Conservation (phyloP, 2,329 filamentous ascomycete species). For the Colletotrichum lini region DNA sequence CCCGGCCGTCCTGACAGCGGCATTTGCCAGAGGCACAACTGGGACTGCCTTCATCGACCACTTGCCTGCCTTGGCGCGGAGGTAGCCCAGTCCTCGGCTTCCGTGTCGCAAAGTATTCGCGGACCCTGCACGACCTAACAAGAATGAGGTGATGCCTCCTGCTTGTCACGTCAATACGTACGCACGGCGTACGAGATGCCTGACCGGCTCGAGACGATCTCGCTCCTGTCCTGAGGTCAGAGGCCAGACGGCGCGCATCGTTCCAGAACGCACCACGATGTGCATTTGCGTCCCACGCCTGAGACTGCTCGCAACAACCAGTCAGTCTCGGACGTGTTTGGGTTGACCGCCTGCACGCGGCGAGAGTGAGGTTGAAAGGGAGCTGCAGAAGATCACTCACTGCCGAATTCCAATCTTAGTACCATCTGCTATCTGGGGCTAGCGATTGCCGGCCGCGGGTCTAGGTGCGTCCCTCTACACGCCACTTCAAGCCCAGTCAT, state of each 20-base stretch:
- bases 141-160: background rate
- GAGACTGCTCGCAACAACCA: conserved; percentile 14
- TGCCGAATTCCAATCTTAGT: conserved; percentile 29
- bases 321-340: background rate
- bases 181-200: conserved; percentile 1
- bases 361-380: background rate
- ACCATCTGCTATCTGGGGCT: conserved; percentile 26
- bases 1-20: conserved; percentile 18
- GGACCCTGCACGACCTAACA: background rate
- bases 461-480: conserved; percentile 11
- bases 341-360: conserved; percentile 1
- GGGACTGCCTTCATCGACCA: conserved; percentile 23
- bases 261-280: conserved; percentile 6
- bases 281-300: conserved; percentile 11
- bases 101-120: conserved; percentile 3
- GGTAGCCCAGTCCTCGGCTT: background rate
- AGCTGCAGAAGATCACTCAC: conserved; percentile 21
- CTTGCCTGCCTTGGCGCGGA: background rate
- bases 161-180: background rate
- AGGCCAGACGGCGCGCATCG: conserved; percentile 2
- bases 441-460: conserved; percentile 31
- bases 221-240: conserved; percentile 4
- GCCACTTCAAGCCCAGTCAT: conserved; percentile 19
- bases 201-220: conserved; percentile 5
- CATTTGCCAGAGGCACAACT: conserved; percentile 19